Evolutionary conservation across 2,329 filamentous ascomycete species (phyloP).

Genomic region (Cercospora sp.): DNA sequence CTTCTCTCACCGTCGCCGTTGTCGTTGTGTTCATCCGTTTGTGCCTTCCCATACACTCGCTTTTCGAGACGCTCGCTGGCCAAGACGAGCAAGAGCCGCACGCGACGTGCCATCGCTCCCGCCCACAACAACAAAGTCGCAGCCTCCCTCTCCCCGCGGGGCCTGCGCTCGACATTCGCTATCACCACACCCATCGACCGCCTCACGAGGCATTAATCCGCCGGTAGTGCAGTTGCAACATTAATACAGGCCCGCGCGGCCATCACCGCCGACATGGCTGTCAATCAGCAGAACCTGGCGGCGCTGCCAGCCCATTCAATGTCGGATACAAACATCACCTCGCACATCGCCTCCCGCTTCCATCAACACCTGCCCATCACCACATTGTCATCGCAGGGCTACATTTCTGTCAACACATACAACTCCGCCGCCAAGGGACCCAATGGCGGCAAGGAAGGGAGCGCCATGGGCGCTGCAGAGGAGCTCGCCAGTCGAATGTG

Average conservation of each 20-base stretch:
- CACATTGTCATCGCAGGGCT: constrained; percentile 82
- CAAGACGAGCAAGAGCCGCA: not conserved
- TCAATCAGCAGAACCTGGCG: constrained; percentile 79
- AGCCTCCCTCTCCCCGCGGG: not conserved
- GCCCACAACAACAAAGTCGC: constrained; percentile 5
- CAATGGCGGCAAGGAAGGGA: constrained; percentile 88
- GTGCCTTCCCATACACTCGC: not conserved
- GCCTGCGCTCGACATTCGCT: constrained; percentile 1
- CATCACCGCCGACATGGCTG: constrained; percentile 36
- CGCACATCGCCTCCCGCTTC: constrained; percentile 83
- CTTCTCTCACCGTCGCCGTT: not conserved
- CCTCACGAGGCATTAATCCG: constrained; percentile 20
- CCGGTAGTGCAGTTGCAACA: constrained; percentile 15
- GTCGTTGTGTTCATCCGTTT: not conserved
- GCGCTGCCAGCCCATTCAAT: constrained; percentile 81
- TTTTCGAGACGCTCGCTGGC: not conserved
- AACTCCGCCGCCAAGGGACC: constrained; percentile 82
- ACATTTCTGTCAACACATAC: constrained; percentile 93
- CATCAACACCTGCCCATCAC: constrained; percentile 89
- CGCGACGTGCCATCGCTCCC: not conserved
- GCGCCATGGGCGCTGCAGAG: constrained; percentile 87
- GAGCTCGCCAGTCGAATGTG: constrained; percentile 86
- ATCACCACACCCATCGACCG: constrained; percentile 8
- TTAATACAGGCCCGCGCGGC: constrained; percentile 30
- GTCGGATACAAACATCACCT: constrained; percentile 67